Evolutionary conservation across 176 grass and related monocot species (phyloP).

Genomic region (Luzula sylvatica): DNA sequence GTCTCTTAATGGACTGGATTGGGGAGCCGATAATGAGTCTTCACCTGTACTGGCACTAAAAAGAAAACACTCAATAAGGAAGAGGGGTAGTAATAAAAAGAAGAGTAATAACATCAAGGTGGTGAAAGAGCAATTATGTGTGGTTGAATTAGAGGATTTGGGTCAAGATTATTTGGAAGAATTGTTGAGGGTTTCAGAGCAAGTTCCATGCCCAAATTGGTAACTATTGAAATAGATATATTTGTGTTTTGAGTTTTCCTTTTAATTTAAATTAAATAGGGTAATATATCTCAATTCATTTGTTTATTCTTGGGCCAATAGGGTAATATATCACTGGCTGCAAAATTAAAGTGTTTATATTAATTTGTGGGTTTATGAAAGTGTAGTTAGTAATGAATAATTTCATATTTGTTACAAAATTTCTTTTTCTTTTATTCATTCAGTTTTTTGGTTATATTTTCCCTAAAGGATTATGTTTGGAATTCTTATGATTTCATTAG

Average conservation of each 20-base stretch:
- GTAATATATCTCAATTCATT: no score
- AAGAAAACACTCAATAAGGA: slow-evolving; percentile 51
- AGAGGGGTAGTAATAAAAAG: slow-evolving; percentile 35
- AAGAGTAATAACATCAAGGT: background rate
- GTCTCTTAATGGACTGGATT: slow-evolving; percentile 51
- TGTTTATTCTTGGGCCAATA: no score
- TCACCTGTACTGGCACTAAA: slow-evolving; percentile 66
- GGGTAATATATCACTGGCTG: no score
- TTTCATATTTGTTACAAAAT: no score
- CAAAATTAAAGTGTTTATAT: no score
- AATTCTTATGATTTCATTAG: no score
- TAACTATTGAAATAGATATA: background rate
- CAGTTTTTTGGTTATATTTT: no score
- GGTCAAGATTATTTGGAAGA: slow-evolving; percentile 70
- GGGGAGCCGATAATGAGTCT: background rate
- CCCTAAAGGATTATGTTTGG: no score
- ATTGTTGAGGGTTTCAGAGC: slow-evolving; percentile 49
- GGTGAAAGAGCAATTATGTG: background rate
- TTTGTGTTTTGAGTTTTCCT: background rate
- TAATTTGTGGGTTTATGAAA: no score
- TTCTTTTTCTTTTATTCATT: no score
- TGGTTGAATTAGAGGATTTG: slow-evolving; percentile 67
- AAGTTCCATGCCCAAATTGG: background rate
- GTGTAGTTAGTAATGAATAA: no score
- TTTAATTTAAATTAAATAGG: background rate